Base-by-base conservation (phyloP, 179 eudicot genomes). In the Patellifolia procumbens region DNA sequence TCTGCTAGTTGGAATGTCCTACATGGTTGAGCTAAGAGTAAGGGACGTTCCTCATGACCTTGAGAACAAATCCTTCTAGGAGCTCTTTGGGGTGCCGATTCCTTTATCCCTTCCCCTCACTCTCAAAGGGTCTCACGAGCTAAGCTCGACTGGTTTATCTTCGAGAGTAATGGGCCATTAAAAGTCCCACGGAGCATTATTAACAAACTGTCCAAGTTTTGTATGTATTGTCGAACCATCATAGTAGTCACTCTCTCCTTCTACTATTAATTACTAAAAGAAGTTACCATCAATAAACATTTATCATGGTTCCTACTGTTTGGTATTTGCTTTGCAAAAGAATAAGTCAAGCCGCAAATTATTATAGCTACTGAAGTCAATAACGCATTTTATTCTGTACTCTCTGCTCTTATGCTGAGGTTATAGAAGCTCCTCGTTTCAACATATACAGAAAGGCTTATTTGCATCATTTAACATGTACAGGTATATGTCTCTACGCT, bases 401-500 rank as follows among this genome's bases (percentile, higher is more conserved):
- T 35, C 4, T 64, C 9, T 11, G 15, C 16, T 19, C 20, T 35
- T 8, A 32, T 34, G 46, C 28, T 37, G 24, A 59, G 60, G 74
- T 6, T 32, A 15, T 58, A 5, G 46, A 42, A 55, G 53, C 7
- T 31, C 22, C 16, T 35, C 31, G 34, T 45, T 28, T 28, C 39
- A 43, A 13, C 32, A 8, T 69, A 29, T 34, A 31, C 24, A 6
- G 52, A 51, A 49, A 42, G 15, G 52, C 28, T 34, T 26, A 69
- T 28, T 34, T 56, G 42, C 31, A 19, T 55, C 45, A 42, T 62
- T 61, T 68, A 20, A 19, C 71, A n/a, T 74, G 2, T 82, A 81
- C 64, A 94, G 97, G 82, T 94, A 94, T 74, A 67, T 94, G 81
- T 94, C 98, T 58, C 87, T 94, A 5, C 91, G 98, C 19, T 19